Percentiles rank a stretch among this genome's conserved stretches.
Evolutionary conservation across 257 asterid genomes (phyloP).

Genomic region (Solanum clarkiae): DNA sequence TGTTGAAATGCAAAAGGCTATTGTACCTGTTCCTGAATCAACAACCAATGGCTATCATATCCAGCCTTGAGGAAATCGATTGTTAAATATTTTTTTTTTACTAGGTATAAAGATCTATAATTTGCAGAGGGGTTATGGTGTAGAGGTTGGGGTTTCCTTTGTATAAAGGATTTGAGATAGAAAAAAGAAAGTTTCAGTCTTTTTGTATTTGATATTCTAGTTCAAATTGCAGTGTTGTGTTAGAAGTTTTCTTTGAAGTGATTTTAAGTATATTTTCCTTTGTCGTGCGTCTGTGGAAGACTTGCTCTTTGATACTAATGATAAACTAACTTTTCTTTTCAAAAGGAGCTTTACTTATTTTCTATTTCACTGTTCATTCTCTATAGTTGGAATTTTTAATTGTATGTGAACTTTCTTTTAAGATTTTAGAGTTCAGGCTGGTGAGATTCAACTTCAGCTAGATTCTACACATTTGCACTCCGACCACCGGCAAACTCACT

Average conservation of each 20-base stretch:
- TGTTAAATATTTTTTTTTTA: not conserved
- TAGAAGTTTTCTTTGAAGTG: not conserved
- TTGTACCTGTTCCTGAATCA: constrained; percentile 18
- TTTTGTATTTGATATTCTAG: not conserved
- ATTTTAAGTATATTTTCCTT: not conserved
- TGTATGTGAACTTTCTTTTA: not conserved
- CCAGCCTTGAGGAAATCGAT: constrained; percentile 31
- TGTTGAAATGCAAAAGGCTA: constrained; percentile 52
- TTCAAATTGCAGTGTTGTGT: not conserved
- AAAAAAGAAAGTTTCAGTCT: not conserved
- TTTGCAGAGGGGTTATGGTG: constrained; percentile 8
- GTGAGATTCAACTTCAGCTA: not conserved
- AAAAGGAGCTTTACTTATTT: not conserved
- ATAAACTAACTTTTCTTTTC: not conserved
- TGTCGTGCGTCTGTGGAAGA: not conserved
- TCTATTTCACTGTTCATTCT: not conserved
- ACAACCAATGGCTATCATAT: constrained; percentile 43
- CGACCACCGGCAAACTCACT: not conserved
- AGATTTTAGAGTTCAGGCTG: not conserved
- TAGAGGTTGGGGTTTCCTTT: constrained; percentile 3
- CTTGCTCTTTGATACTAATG: not conserved
- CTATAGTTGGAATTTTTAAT: not conserved
- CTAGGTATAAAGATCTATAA: not conserved
- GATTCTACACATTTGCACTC: not conserved
- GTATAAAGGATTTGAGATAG: not conserved